These are phyloP conservation scores for Jatropha multifida DNA, from an alignment of 441 rosid species.

Conservation along the genomic window DNA sequence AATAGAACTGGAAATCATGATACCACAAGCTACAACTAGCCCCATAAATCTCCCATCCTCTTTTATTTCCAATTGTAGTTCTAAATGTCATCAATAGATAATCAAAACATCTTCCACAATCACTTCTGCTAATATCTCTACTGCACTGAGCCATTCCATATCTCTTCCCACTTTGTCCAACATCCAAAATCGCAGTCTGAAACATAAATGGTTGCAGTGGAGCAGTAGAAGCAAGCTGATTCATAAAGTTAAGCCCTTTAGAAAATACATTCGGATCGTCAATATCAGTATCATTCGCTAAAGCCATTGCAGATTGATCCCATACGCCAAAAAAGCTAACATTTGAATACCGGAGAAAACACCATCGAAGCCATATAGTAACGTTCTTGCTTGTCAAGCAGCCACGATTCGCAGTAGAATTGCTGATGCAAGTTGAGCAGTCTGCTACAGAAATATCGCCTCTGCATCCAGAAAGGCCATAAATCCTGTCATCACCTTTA, in stretches of 20 bases:
- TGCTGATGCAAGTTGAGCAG: slow-evolving; percentile 33
- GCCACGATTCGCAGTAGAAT: slow-evolving; percentile 7
- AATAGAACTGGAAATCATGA: slow-evolving; percentile 39
- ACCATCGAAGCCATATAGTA: slow-evolving; percentile 38
- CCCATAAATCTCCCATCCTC: slow-evolving; percentile 46
- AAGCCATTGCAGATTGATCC: slow-evolving; percentile 36
- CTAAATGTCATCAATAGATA: slow-evolving; percentile 28
- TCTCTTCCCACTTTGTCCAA: slow-evolving; percentile 36
- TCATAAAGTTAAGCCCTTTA: slow-evolving; percentile 33
- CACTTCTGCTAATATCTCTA: slow-evolving; percentile 33
- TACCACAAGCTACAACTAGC: slow-evolving; percentile 45
- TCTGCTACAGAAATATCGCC: slow-evolving; percentile 27
- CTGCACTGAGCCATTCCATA: slow-evolving; percentile 47
- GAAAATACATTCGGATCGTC: slow-evolving; percentile 35
- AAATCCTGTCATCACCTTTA: slow-evolving; percentile 25
- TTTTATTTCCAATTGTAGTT: slow-evolving; percentile 31
- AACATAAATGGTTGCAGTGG: slow-evolving; percentile 34
- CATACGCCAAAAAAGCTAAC: slow-evolving; percentile 31
- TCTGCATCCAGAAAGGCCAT: slow-evolving; percentile 40
- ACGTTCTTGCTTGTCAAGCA: slow-evolving; percentile 29
- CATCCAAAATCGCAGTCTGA: slow-evolving; percentile 33
- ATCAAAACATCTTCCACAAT: slow-evolving; percentile 34
- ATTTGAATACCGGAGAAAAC: slow-evolving; percentile 37
- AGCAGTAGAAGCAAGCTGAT: slow-evolving; percentile 29
- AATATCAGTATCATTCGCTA: slow-evolving; percentile 30